These are phyloP conservation scores for Mucor velutinosus DNA, from an alignment of 371 early-diverging fungal genomes.

Conservation along the genomic window DNA sequence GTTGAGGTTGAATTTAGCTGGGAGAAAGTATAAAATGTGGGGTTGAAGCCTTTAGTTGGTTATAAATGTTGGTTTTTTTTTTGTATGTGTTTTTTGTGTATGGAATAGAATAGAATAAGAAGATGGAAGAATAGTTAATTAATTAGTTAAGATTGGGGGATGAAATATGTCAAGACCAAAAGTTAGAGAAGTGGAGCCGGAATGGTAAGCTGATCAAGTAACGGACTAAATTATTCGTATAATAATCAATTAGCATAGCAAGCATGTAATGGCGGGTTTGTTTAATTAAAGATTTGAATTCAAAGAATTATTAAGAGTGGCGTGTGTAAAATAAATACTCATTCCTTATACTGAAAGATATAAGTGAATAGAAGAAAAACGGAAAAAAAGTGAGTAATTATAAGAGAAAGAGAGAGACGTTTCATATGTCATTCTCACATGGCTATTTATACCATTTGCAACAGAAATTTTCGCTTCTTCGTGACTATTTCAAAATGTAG, in stretches of 20 bases:
- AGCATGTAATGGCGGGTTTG: slow-evolving; percentile 19
- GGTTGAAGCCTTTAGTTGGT: neutral
- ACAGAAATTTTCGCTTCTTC: slow-evolving; percentile 4
- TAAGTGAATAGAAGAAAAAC: slow-evolving; percentile 7
- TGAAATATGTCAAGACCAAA: slow-evolving; percentile 49
- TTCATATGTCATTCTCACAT: slow-evolving; percentile 5
- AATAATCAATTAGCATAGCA: slow-evolving; percentile 43
- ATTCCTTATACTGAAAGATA: slow-evolving; percentile 25
- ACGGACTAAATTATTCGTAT: slow-evolving; percentile 42
- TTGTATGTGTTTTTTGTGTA: neutral
- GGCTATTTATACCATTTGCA: slow-evolving; percentile 3
- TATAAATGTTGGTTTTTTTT: slow-evolving; percentile 1
- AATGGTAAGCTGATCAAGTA: slow-evolving; percentile 50
- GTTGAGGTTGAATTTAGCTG: neutral
- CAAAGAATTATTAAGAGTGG: slow-evolving; percentile 23
- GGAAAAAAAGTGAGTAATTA: neutral
- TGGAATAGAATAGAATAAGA: neutral
- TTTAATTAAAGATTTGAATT: slow-evolving; percentile 19
- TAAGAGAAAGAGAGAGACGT: neutral
- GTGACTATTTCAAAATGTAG: slow-evolving; percentile 5
- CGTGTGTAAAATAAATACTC: slow-evolving; percentile 24
- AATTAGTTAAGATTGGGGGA: slow-evolving; percentile 10
- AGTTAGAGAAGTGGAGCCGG: slow-evolving; percentile 55
- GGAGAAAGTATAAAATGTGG: neutral
- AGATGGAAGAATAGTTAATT: slow-evolving; percentile 15